Evolutionary conservation across 768 basidiomycete genomes (phyloP), one percentile per base, ranked within the genome.

Genomic region (Exidia glandulosa): DNA sequence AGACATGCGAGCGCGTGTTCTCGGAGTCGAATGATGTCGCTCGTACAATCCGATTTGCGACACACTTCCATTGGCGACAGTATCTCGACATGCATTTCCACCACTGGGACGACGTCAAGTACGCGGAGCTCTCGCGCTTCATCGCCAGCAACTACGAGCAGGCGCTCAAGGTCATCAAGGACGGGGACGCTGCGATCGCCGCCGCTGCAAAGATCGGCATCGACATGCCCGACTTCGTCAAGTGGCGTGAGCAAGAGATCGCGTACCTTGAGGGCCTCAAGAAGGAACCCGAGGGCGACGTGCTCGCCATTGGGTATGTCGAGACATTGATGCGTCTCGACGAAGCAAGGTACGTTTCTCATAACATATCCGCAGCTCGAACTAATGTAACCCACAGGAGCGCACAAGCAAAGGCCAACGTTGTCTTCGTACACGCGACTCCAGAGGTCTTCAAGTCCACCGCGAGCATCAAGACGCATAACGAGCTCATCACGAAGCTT

Each of bases 51-150:
- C 60, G 56, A 9, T 59, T 67, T 56, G 58, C 61, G 4, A 62
- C 58, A 13, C 23, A 54, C 0, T 71, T 66, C 34, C 70, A 71
- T 58, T 59, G 63, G 2, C 37, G 60, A 13, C 60, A 59, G 33
- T 34, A 19, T 12, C 32, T 67, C 16, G 56, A 65, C 56, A n/a
- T 63, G 19, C 62, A 64, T 57, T 67, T 63, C 57, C 34, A 36
- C 33, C 66, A 65, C 52, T 67, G 66, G 63, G 66, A 67, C 60
- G 62, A 66, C 31, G 64, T 63, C 23, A 64, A 62, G 57, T 63
- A 63, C 34, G 34, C 41, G 23, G 36, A 62, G 29, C 29, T 36
- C 45, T 37, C 52, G 14, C 9, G 25, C 29, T 36, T 25, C 32
- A 54, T 52, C 45, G 52, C n/a, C 23, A 56, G 63, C 14, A 65